Evolutionary conservation across 345 rosid species (phyloP).

Genomic region (Murraya paniculata): DNA sequence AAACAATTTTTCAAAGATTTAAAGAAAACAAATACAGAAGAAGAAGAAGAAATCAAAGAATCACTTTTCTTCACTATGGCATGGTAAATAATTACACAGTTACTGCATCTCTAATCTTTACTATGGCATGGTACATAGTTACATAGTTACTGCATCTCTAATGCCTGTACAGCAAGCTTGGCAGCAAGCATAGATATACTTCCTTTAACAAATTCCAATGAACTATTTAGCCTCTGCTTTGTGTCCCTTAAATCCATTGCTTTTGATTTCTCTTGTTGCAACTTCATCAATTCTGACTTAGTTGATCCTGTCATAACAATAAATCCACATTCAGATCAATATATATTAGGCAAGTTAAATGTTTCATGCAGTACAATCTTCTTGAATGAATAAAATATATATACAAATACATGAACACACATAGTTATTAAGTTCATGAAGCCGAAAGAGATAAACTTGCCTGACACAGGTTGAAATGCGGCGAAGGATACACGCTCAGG

Average conservation of each 20-base stretch:
- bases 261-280: conserved; percentile 53
- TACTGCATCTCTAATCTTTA: conserved; percentile 31
- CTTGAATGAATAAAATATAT: neutral
- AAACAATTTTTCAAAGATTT: neutral
- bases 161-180: conserved; percentile 78
- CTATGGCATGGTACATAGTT: no score
- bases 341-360: neutral
- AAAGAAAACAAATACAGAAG: neutral
- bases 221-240: conserved; percentile 49
- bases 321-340: conserved; percentile 7
- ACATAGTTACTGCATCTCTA: conserved; percentile 31
- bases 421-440: no score
- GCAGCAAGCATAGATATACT: conserved; percentile 68
- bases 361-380: neutral
- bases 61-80: neutral
- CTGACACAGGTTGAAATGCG: conserved; percentile 64
- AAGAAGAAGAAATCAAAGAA: neutral
- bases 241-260: conserved; percentile 75
- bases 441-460: conserved; percentile 24
- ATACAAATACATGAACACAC: no score
- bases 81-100: neutral
- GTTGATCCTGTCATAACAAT: conserved; percentile 46
- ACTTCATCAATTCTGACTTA: conserved; percentile 51
- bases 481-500: conserved; percentile 69
- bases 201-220: conserved; percentile 48